These are phyloP conservation scores for Helotiales sp. DNA, from an alignment of 2,329 filamentous ascomycete genomes.

Conservation along the genomic window DNA sequence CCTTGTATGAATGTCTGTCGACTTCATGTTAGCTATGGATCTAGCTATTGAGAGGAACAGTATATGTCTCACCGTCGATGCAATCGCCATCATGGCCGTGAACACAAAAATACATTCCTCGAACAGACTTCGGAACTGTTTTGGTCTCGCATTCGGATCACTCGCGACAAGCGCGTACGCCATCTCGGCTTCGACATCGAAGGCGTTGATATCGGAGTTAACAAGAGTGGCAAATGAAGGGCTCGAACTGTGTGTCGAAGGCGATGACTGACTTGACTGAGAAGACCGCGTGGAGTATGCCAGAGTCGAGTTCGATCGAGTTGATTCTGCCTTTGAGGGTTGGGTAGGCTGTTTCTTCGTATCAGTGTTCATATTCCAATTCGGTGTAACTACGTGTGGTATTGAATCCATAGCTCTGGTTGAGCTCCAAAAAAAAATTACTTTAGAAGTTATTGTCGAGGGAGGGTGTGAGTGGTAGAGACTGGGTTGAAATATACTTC, in stretches of 20 bases:
- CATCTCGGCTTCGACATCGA: conserved; percentile 39
- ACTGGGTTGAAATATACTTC: background rate
- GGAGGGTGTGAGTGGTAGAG: background rate
- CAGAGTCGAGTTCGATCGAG: background rate
- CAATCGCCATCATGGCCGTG: conserved; percentile 67
- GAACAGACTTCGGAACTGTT: conserved; percentile 32
- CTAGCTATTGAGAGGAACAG: background rate
- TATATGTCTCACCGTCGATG: conserved; percentile 50
- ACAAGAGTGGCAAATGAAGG: background rate
- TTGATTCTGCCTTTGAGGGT: background rate
- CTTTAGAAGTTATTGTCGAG: background rate
- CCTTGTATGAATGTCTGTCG: conserved; percentile 59
- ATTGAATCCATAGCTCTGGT: background rate
- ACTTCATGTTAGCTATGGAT: background rate
- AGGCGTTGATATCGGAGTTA: conserved; percentile 15
- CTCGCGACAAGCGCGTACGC: conserved; percentile 26
- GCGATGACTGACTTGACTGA: background rate
- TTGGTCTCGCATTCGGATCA: conserved; percentile 34
- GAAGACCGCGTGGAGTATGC: background rate
- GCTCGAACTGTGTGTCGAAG: background rate
- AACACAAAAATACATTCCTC: conserved; percentile 39
- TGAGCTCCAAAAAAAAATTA: background rate
- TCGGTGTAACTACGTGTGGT: background rate
- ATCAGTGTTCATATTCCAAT: background rate
- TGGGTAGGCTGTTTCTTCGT: background rate